phyloP scores from a whole-genome alignment of 148 eudicot species.

The Spergularia bocconei region DNA sequence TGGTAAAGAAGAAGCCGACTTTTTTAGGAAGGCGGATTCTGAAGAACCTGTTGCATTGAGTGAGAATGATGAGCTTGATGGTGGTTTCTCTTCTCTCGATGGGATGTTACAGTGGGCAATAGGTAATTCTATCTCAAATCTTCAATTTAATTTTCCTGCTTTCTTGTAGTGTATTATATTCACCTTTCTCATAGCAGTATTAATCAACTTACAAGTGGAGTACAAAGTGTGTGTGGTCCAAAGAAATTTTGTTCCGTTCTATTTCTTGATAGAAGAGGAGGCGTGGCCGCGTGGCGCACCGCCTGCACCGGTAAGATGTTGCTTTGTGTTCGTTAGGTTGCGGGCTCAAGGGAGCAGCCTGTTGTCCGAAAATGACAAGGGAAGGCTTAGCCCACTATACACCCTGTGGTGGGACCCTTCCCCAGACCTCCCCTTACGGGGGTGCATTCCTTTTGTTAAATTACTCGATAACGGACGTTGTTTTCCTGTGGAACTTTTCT shows the following conservation, averaged over 20 bases:
- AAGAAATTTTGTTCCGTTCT: neutral
- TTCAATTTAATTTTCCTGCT: neutral
- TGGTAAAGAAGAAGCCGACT: slow-evolving; percentile 50
- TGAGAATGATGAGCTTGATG: slow-evolving; percentile 57
- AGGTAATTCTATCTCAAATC: slow-evolving; percentile 38
- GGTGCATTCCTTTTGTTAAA: too few relatives aligned
- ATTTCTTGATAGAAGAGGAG: too few relatives aligned
- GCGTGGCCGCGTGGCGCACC: too few relatives aligned
- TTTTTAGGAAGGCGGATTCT: slow-evolving; percentile 38
- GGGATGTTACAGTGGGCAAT: slow-evolving; percentile 96
- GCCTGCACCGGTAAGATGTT: too few relatives aligned
- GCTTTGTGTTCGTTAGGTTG: too few relatives aligned
- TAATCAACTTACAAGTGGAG: neutral
- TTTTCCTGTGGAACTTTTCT: too few relatives aligned
- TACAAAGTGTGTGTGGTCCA: neutral
- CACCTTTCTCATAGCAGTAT: neutral
- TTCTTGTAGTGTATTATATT: neutral
- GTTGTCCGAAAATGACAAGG: too few relatives aligned
- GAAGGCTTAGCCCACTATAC: too few relatives aligned
- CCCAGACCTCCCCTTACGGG: too few relatives aligned
- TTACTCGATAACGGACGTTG: too few relatives aligned
- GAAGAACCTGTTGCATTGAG: slow-evolving; percentile 43
- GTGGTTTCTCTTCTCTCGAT: slow-evolving; percentile 90
- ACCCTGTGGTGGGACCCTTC: too few relatives aligned
- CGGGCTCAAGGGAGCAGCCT: too few relatives aligned